Evolutionary conservation across 306 rosid genomes (phyloP), one percentile per base, ranked within the genome.

Genomic region (Prosopis cineraria): DNA sequence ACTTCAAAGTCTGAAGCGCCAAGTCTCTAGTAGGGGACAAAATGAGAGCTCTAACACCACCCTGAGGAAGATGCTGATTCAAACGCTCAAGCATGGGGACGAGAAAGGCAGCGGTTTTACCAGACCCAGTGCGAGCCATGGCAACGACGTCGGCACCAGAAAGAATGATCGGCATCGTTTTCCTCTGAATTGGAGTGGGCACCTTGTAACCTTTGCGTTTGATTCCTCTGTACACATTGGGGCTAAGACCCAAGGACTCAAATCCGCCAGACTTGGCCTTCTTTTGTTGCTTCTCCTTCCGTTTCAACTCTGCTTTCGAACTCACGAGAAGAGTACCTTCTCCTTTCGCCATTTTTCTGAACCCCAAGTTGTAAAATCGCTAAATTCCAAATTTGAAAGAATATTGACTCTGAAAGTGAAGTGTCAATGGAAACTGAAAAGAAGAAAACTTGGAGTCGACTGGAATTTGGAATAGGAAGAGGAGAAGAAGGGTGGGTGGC

Each of bases 51-150:
- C 98, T 80, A 33, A 87, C 92, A 2, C 98, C 98, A 30, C 88
- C 81, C 84, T 90, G 97, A 36, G 97, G 91, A 12, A 88, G 68
- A 68, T 94, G 98, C 78, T 89, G 89, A 70, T 87, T 82, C 39
- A 94, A 82, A 11, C 95, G 97, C 80, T 94, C 88, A 14, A 94
- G 80, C 98, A 94, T 94, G 3, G 98, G 98, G 43, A 94, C 37
- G 2, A 94, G 89, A 78, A 94, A 94, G 12, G 98, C 98, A 0
- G 98, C 97, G 29, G 97, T 94, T 74, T 94, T 94, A n/a, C 98
- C 97, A 0, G 98, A 94, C 10, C 97, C 97, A 0, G 98, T 94
- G 10, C 98, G 92, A 69, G 98, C 98, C 98, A 94, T 94, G 79
- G 98, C 97, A 6, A 94, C 97, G 7, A 94, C 97, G 47, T 94